Evolutionary conservation across 163 green algal genomes (phyloP).

Genomic region (Scenedesmus sp.): DNA sequence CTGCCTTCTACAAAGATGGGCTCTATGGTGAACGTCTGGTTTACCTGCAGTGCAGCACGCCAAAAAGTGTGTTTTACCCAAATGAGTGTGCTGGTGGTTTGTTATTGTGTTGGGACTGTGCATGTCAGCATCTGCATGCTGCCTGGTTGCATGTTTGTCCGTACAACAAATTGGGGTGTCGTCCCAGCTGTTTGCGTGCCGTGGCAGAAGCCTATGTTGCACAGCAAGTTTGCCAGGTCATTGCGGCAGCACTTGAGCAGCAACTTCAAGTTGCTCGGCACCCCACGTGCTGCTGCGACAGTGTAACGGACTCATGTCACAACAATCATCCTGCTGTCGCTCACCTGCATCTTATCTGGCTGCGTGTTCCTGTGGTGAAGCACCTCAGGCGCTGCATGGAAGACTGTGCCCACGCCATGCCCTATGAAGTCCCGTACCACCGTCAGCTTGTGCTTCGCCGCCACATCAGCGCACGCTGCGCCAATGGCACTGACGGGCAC

Average conservation of each 20-base stretch:
- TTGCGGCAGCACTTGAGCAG: no score
- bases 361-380: slow-evolving; percentile 79
- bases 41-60: slow-evolving; percentile 49
- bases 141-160: not conserved
- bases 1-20: slow-evolving; percentile 82
- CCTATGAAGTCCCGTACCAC: slow-evolving; percentile 90
- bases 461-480: slow-evolving; percentile 39
- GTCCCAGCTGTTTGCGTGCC: not conserved
- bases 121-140: not conserved
- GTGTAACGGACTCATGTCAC: not conserved
- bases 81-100: not conserved
- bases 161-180: not conserved
- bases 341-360: slow-evolving; percentile 82
- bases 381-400: slow-evolving; percentile 92
- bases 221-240: not conserved
- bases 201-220: not conserved
- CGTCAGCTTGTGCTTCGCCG: slow-evolving; percentile 55
- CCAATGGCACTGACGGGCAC: slow-evolving; percentile 89
- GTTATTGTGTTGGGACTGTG: not conserved
- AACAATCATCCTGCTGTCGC: not conserved
- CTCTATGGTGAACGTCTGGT: slow-evolving; percentile 98
- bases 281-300: not conserved
- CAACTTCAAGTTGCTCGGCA: no score
- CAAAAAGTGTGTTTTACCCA: not conserved
- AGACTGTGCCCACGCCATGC: slow-evolving; percentile 95